Percentiles rank a stretch among this genome's conserved stretches.
These are phyloP conservation scores for Fusarium equiseti DNA, from an alignment of 2,329 filamentous ascomycete genomes.

Conservation along the genomic window DNA sequence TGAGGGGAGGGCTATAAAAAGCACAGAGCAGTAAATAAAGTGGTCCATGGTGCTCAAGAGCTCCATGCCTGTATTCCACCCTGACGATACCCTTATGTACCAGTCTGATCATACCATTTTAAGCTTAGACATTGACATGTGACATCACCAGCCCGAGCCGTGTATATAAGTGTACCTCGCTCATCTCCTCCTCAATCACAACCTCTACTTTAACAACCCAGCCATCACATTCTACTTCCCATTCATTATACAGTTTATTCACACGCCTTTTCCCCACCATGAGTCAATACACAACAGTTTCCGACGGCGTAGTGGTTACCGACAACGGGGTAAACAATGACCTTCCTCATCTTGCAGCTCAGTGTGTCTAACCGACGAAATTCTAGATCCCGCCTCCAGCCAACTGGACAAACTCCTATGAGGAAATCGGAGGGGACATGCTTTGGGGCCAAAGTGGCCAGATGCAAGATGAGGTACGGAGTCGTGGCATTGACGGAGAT, in stretches of 20 bases:
- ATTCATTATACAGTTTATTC: no score
- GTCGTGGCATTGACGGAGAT: neutral
- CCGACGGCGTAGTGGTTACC: neutral
- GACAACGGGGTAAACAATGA: neutral
- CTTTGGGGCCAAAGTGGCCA: neutral
- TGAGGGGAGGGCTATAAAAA: no score
- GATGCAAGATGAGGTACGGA: neutral
- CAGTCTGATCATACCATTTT: no score
- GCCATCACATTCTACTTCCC: no score
- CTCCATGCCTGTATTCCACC: no score
- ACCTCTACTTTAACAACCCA: fast-evolving
- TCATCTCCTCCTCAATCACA: no score
- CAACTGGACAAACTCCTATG: neutral
- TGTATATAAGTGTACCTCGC: neutral
- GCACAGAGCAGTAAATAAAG: no score
- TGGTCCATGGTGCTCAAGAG: no score
- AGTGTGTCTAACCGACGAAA: fast-evolving
- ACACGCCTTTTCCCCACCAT: fast-evolving
- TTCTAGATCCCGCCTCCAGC: neutral
- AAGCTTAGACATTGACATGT: neutral
- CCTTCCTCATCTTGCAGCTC: fast-evolving
- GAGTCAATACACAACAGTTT: neutral
- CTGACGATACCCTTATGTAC: no score
- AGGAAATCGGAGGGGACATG: neutral
- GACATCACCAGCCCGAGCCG: neutral